Percentiles rank a stretch among this genome's conserved stretches.
Conservation (phyloP, 352 stramenopile genomes). For the Phytophthora megakarya region DNA sequence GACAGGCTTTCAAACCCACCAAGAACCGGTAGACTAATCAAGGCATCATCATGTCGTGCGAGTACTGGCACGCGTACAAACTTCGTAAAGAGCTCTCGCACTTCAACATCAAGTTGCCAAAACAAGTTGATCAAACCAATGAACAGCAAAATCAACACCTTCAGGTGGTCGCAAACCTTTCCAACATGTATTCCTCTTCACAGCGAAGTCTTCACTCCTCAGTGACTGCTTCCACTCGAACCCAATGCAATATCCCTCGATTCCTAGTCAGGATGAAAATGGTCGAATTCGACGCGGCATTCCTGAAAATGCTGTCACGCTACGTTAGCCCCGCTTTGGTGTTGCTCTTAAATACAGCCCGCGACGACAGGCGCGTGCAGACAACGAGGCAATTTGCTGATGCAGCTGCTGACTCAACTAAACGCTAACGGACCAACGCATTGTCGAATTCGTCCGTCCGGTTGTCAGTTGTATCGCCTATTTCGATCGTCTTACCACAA, state of each 20-base stretch:
- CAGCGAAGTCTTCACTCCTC: no score
- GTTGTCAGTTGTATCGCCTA: slow-evolving; percentile 16
- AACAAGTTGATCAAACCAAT: slow-evolving; percentile 39
- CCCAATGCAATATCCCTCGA: no score
- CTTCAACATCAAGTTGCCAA: slow-evolving; percentile 49
- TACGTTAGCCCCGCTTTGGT: no score
- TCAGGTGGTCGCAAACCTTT: no score
- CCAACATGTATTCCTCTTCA: no score
- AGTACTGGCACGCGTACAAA: slow-evolving; percentile 15
- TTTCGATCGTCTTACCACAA: slow-evolving; percentile 16
- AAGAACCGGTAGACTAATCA: slow-evolving; percentile 3
- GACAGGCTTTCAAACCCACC: background rate
- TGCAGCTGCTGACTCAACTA: slow-evolving; percentile 1
- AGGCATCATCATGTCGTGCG: slow-evolving; percentile 3
- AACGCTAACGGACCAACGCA: background rate
- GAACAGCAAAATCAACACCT: no score
- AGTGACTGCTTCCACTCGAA: no score
- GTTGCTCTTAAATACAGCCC: no score
- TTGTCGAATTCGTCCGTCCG: slow-evolving; percentile 11
- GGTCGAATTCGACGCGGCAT: slow-evolving; percentile 8
- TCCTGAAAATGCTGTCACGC: slow-evolving; percentile 8
- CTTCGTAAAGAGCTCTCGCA: slow-evolving; percentile 42
- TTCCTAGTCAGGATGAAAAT: no score
- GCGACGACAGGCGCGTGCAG: slow-evolving; percentile 1
- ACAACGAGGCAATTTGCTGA: background rate